These are phyloP conservation scores for Wallacemonas sp. DNA, from an alignment of 208 protist genomes.

Conservation along the genomic window DNA sequence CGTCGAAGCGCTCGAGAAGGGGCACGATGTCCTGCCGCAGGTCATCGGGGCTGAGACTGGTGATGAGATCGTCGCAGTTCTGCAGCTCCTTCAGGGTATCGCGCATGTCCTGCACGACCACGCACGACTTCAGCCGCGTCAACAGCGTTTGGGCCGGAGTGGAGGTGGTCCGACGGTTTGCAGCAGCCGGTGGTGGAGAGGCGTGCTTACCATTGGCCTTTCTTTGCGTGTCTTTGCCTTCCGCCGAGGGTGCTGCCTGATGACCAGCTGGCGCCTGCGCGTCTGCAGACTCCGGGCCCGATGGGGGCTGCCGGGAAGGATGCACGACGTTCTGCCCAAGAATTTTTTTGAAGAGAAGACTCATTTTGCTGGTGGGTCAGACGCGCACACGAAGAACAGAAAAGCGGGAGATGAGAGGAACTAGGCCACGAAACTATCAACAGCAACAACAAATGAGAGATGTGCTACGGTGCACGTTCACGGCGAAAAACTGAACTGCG, in stretches of 20 bases:
- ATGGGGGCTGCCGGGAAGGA: constrained; percentile 18
- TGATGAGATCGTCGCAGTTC: constrained; percentile 51
- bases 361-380: constrained; percentile 43
- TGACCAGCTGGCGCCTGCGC: too few relatives aligned
- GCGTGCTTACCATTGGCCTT: too few relatives aligned
- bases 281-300: too few relatives aligned
- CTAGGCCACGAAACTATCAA: not conserved
- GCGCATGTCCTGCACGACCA: constrained; percentile 78
- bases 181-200: not conserved
- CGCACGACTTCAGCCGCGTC: constrained; percentile 73
- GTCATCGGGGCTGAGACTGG: constrained; percentile 36
- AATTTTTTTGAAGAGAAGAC: constrained; percentile 71
- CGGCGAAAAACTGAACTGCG: too few relatives aligned
- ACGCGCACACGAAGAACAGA: not conserved
- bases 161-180: not conserved
- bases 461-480: too few relatives aligned
- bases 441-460: constrained; percentile 13
- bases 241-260: too few relatives aligned
- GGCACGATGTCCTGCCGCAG: constrained; percentile 14
- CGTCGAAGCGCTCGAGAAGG: constrained; percentile 43
- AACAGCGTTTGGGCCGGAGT: constrained; percentile 59
- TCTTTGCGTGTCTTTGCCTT: too few relatives aligned
- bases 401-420: constrained; percentile 7
- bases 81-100: constrained; percentile 66
- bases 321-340: constrained; percentile 82